A percentile compares a stretch with the other conserved stretches of the same genome.
These are phyloP conservation scores for Moringa oleifera DNA, from an alignment of 345 rosid species.

Conservation along the genomic window DNA sequence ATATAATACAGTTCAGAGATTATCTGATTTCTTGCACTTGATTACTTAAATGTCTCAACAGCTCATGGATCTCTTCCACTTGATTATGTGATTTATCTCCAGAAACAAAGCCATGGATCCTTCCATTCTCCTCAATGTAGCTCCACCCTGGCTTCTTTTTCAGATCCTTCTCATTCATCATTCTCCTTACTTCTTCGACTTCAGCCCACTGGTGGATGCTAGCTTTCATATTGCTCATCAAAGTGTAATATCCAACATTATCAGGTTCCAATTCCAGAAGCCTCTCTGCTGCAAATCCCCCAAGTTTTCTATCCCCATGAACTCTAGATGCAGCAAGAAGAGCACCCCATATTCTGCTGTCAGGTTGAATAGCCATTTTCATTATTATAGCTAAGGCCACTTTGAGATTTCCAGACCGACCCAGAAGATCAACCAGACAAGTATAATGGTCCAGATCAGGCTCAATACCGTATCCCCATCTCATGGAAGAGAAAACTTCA, in stretches of 20 bases:
- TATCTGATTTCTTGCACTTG: constrained; percentile 6
- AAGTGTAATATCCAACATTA: constrained; percentile 26
- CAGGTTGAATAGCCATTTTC: constrained; percentile 24
- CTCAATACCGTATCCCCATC: constrained; percentile 18
- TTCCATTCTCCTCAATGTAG: constrained; percentile 18
- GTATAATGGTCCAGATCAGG: constrained; percentile 39
- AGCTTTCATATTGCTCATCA: constrained; percentile 30
- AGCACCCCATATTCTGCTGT: constrained; percentile 42
- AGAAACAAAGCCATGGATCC: constrained; percentile 19
- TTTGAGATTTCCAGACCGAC: constrained; percentile 34
- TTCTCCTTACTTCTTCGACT: constrained; percentile 24
- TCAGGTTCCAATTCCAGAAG: constrained; percentile 27
- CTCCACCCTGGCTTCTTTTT: constrained; percentile 33
- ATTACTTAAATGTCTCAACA: constrained; percentile 12
- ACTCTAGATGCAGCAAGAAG: constrained; percentile 29
- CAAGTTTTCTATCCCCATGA: constrained; percentile 21
- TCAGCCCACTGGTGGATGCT: constrained; percentile 24
- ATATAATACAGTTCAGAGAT: too few relatives aligned
- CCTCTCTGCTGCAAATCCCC: constrained; percentile 24
- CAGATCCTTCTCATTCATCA: constrained; percentile 25
- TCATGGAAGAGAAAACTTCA: constrained; percentile 22
- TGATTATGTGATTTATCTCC: constrained; percentile 20
- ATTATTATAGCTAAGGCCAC: constrained; percentile 28
- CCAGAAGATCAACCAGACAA: constrained; percentile 38
- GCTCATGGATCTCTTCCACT: constrained; percentile 14